Conservation (phyloP, 2,329 filamentous ascomycete genomes). For the Epichloe elymi region DNA sequence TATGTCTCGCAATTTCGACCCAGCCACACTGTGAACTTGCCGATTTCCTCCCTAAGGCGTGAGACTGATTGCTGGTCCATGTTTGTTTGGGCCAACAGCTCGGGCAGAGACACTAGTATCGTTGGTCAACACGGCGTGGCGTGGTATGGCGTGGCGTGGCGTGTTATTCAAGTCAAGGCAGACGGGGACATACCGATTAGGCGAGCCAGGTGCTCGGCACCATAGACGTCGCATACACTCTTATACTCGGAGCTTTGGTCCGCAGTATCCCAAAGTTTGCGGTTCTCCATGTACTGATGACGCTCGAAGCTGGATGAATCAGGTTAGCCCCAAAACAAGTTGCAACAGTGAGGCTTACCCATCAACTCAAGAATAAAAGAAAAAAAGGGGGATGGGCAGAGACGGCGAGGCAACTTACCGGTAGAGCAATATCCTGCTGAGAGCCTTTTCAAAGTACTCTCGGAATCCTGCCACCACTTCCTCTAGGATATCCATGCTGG, state of each 20-base stretch:
- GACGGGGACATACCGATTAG: conserved; percentile 57
- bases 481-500: conserved; percentile 73
- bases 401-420: conserved; percentile 26
- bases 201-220: conserved; percentile 80
- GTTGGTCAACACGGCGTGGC: background rate
- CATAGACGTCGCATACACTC: conserved; percentile 69
- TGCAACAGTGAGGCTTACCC: background rate
- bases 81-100: conserved; percentile 92
- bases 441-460: conserved; percentile 86
- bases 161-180: background rate
- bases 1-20: conserved; percentile 63
- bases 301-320: conserved; percentile 62
- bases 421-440: conserved; percentile 84
- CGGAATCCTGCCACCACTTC: conserved; percentile 77
- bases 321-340: background rate
- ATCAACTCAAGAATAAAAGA: background rate
- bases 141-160: no score
- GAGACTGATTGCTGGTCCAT: conserved; percentile 90
- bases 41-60: conserved; percentile 76
- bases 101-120: conserved; percentile 65
- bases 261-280: conserved; percentile 52
- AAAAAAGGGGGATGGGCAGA: background rate
- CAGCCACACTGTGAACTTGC: conserved; percentile 77
- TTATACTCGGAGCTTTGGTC: conserved; percentile 56
- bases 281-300: conserved; percentile 68